Base-by-base conservation (phyloP, 2,329 filamentous ascomycete genomes). In the Xylaria sp. region DNA sequence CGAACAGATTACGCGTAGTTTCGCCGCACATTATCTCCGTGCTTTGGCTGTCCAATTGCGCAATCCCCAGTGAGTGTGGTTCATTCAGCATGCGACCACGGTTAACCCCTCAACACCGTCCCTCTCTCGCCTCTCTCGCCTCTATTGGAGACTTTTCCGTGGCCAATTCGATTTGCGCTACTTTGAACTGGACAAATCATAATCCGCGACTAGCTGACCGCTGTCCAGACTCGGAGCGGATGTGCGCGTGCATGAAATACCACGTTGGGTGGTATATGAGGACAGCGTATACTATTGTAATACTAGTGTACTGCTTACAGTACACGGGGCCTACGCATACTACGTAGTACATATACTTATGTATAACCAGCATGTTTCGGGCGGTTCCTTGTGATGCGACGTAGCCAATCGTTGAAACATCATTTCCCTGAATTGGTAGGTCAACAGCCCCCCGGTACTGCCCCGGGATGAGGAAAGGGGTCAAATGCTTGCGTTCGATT, bases 381-480 rank as follows among this genome's bases (percentile, higher is more conserved):
- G 12, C 52, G 25, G 61, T 50, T 23, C 23, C 39, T 23, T 4
- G n/a, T 41, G 44, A 46, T 46, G 41, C 39, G 25, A 44, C 52
- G 23, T n/a, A 15, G 39, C 28, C 25, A 28, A 28, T 55, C n/a
- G 34, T 51, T 9, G 28, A n/a, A 34, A 7, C 41, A 62, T 10
- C 39, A 7, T 57, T 62, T 46, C 56, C 56, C 62, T 58, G 62
- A 69, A 52, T 48, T 57, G 44, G 62, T 61, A 68, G 28, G 28
- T 56, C 55, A 23, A 23, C 4, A 39, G 52, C 28, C 28, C 28
- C 28, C 28, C 5, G 28, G 41, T n/a, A 37, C 34, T 10, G 34
- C 34, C 28, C 5, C 34, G 34, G 34, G 34, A 37, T 37, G 10
- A 37, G 34, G 48, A 54, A 18, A 28, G 23, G 34, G 54, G n/a